Conservation (phyloP, 2,329 filamentous ascomycete species). For the Ophiostoma sp. region DNA sequence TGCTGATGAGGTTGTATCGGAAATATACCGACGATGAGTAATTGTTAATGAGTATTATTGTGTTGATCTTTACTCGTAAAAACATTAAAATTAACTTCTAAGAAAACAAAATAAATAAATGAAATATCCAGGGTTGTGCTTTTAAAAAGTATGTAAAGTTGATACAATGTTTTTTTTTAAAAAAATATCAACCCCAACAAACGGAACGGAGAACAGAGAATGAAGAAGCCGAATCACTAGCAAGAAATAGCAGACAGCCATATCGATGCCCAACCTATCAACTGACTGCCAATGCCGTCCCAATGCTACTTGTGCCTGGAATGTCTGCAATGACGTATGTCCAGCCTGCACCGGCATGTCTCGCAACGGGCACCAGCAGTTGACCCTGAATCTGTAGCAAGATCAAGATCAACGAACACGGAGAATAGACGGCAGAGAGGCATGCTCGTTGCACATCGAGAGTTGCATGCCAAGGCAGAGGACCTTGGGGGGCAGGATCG, state of each 20-base stretch:
- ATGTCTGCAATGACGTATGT: slow-evolving; percentile 2
- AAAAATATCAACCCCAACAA: neutral
- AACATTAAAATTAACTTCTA: too few relatives aligned
- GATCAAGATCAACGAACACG: neutral
- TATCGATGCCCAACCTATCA: neutral
- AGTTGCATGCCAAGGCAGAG: neutral
- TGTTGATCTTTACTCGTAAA: too few relatives aligned
- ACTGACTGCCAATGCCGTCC: neutral
- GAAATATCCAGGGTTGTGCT: too few relatives aligned
- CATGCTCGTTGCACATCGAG: neutral
- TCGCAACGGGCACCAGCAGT: neutral
- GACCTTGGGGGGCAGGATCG: neutral
- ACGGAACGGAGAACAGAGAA: neutral
- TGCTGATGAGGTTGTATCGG: too few relatives aligned
- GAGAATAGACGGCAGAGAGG: neutral
- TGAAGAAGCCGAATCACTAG: neutral
- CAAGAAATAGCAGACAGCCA: neutral
- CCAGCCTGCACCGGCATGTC: neutral
- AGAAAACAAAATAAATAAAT: too few relatives aligned
- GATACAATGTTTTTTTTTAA: too few relatives aligned
- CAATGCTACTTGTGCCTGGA: neutral
- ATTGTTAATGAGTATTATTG: too few relatives aligned
- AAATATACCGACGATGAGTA: too few relatives aligned
- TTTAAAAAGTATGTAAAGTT: too few relatives aligned
- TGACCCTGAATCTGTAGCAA: neutral